Conservation (phyloP, 352 stramenopile genomes). For the Pythium apleroticum region DNA sequence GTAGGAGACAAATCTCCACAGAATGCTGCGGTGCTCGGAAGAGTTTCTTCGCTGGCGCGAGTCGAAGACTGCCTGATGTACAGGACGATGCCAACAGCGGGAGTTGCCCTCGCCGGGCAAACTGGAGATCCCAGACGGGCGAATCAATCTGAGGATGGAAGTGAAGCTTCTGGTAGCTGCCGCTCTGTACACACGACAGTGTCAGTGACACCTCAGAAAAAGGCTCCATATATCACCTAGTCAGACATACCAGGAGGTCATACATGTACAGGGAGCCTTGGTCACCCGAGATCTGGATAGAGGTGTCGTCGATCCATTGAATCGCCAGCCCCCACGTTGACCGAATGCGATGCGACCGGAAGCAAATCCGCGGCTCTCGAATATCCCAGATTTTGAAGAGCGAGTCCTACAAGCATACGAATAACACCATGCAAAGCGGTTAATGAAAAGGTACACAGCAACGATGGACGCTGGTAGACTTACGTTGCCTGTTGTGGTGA, state of each 20-base stretch:
- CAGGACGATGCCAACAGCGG: conserved; percentile 69
- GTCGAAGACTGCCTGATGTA: conserved; percentile 62
- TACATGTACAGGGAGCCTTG: conserved; percentile 82
- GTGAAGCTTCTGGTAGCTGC: conserved; percentile 79
- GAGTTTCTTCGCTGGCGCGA: conserved; percentile 62
- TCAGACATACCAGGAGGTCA: conserved; percentile 62
- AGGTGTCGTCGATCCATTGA: conserved; percentile 77
- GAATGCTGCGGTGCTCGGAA: conserved; percentile 64
- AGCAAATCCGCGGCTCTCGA: conserved; percentile 70
- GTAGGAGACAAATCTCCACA: conserved; percentile 67
- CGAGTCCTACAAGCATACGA: conserved; percentile 51
- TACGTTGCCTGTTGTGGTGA: conserved; percentile 84
- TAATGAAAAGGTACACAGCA: too few species aligned
- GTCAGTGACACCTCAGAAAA: too few species aligned
- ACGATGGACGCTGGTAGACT: background rate
- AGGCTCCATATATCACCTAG: too few species aligned
- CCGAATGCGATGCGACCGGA: conserved; percentile 78
- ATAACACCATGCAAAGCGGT: background rate
- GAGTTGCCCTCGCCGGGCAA: conserved; percentile 41
- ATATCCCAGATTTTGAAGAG: conserved; percentile 86
- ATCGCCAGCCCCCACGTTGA: conserved; percentile 78
- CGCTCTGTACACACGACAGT: conserved; percentile 37
- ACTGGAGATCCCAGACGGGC: conserved; percentile 79
- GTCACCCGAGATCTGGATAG: conserved; percentile 75
- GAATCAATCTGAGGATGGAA: conserved; percentile 85